Base-by-base conservation (phyloP, 169 alveolate species). In the Plasmodium fragile region DNA sequence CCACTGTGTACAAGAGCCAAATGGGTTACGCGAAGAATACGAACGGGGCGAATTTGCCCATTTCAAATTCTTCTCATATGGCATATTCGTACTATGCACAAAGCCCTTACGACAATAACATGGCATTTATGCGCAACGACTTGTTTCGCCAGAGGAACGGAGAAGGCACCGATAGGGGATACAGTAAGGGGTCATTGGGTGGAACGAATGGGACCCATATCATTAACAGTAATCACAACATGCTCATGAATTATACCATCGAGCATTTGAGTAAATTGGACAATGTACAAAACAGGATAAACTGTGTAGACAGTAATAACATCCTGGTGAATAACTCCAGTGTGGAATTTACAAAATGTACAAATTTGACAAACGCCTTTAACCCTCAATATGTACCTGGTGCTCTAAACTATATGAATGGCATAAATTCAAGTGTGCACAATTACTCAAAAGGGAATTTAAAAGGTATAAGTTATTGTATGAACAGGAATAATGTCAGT, bases 381-480 rank as follows among this genome's bases (percentile, higher is more conserved):
- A 2, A 30, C 55, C 43, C 70, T n/a, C 52, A 65, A 16, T 36
- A 82, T 69, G 25, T 34, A 36, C 18, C 43, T 59, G 25, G 45
- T 69, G 36, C 49, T 18, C 13, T 75, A n/a, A 52, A 85, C 41
- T 73, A 43, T 32, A 41, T 82, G 16, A 71, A 70, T 70, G 59
- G 53, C 1, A 22, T 41, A 30, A 41, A 70, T 82, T 43, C 43
- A 18, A 75, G 41, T 49, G 32, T 69, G 30, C 81, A 85, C 45
- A 73, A 36, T 49, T 85, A 28, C 79, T 22, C 85, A 7, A 85
- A 52, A 34, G 28, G 32, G 36, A 70, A 83, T 45, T n/a, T 25
- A 36, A 22, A 71, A 18, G 53, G 28, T 34, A 25, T 3, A 73
- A n/a, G 30, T 41, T 43, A 73, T 52, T 52, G 5, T 85, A 3